Percentiles rank a stretch among this genome's conserved stretches.
phyloP scores from a whole-genome alignment of 164 flowering plant species.

The Stephania yunnanensis region DNA sequence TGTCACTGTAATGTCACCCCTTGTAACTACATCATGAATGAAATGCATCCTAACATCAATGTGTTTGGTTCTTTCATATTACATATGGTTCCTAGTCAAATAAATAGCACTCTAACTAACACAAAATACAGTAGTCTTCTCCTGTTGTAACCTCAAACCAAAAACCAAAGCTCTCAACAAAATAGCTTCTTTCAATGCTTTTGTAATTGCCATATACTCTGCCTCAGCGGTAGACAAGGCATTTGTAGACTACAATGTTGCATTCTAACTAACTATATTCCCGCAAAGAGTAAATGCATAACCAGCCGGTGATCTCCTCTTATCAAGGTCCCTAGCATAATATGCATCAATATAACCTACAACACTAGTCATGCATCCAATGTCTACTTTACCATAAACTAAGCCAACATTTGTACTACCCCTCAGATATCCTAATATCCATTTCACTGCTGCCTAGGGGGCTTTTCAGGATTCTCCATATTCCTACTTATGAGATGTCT shows the following conservation, averaged over 20 bases:
- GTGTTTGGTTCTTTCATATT: too few relatives aligned
- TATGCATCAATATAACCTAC: not conserved
- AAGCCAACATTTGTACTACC: not conserved
- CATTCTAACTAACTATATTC: not conserved
- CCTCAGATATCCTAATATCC: not conserved
- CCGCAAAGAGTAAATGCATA: not conserved
- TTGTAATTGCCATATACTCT: not conserved
- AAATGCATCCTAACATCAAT: not conserved
- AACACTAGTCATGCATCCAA: too few relatives aligned
- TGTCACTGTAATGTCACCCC: not conserved
- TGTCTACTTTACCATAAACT: too few relatives aligned
- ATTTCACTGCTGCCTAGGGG: not conserved
- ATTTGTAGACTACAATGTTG: not conserved
- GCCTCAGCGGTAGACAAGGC: too few relatives aligned
- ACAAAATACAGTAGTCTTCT: not conserved
- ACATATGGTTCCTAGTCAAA: slow-evolving; percentile 1
- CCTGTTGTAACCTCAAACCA: not conserved
- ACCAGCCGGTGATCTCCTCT: not conserved
- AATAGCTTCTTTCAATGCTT: not conserved
- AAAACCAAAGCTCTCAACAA: slow-evolving; percentile 5
- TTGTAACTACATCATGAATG: too few relatives aligned
- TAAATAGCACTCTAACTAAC: slow-evolving; percentile 5
- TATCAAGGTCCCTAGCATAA: not conserved
- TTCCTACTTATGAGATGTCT: slow-evolving; percentile 5
- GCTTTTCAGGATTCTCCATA: not conserved